Evolutionary conservation across 169 alveolate genomes (phyloP).

Genomic region (Babesia sp.): DNA sequence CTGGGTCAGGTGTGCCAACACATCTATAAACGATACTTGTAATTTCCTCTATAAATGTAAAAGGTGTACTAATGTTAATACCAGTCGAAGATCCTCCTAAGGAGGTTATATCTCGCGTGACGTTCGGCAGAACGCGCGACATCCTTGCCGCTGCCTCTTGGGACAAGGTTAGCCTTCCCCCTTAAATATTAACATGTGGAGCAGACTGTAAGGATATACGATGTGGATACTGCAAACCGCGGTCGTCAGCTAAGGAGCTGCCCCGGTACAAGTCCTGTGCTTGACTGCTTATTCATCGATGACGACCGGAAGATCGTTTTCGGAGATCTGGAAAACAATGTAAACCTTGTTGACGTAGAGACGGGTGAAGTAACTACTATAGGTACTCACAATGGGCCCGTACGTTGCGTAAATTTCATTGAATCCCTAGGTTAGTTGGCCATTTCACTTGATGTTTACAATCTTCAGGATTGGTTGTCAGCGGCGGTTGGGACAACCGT

Average conservation of each 20-base stretch:
- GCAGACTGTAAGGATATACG: slow-evolving; percentile 53
- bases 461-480: slow-evolving; percentile 28
- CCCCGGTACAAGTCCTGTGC: slow-evolving; percentile 43
- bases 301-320: slow-evolving; percentile 52
- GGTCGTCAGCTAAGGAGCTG: slow-evolving; percentile 8
- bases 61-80: slow-evolving; percentile 18
- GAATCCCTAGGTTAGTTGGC: slow-evolving; percentile 28
- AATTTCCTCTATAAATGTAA: not conserved
- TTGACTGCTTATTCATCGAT: slow-evolving; percentile 59
- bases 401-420: slow-evolving; percentile 51
- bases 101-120: slow-evolving; percentile 50
- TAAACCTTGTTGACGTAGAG: slow-evolving; percentile 49
- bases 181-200: not conserved
- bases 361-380: slow-evolving; percentile 25
- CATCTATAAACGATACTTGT: slow-evolving; percentile 35
- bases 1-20: slow-evolving; percentile 30
- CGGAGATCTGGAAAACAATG: slow-evolving; percentile 51
- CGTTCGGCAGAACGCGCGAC: slow-evolving; percentile 52
- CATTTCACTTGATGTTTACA: too few species aligned
- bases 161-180: slow-evolving; percentile 54
- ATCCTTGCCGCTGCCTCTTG: slow-evolving; percentile 65
- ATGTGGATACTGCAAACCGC: slow-evolving; percentile 9
- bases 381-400: slow-evolving; percentile 64
- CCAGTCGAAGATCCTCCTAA: slow-evolving; percentile 53
- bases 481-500: slow-evolving; percentile 68